Evolutionary conservation across 441 rosid species (phyloP), one percentile per base, ranked within the genome.

Genomic region (Capsella rubella): DNA sequence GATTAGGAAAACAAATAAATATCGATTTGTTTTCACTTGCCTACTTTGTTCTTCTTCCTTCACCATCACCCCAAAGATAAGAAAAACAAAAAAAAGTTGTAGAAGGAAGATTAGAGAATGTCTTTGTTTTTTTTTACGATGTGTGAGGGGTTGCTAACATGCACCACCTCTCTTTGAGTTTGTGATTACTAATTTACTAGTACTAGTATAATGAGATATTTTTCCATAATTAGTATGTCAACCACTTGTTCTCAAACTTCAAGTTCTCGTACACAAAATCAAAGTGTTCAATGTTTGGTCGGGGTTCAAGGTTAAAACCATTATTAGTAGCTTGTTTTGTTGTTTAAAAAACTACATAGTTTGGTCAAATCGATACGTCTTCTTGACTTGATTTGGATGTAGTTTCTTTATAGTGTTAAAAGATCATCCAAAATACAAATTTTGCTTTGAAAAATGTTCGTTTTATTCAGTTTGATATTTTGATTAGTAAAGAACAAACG

Each of bases 101-200:
- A 43, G 18, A 59, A 62, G 27, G 10, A 57, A 72, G 71, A 53
- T 46, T 54, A 80, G 79, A 75, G 82, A 74, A 84, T 81, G 82
- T 78, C 76, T 78, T 67, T 81, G 82, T 78, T 73, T 78, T 67
- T 56, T 72, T 60, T 79, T 84, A 57, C 58, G 76, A 8, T 60
- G 80, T 70, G 85, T 74, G 60, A 82, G 73, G 79, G 92, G 91
- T 89, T 58, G 97, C 89, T 67, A 90, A 93, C 78, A 45, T 83
- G 63, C 93, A 94, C 76, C 86, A 82, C 85, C 90, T 89, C 84
- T 84, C 83, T 34, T 34, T 75, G 90, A 91, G 78, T 87, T 83
- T 72, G 84, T 80, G 69, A 87, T 85, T 61, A 78, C 62, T 54
- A 88, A 73, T 56, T 86, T 82, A 71, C 58, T 71, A 71, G 35